Percentiles rank a stretch among this genome's conserved stretches.
phyloP scores from a whole-genome alignment of 805 yeast species.

The Sugiyamaella floridensis region DNA sequence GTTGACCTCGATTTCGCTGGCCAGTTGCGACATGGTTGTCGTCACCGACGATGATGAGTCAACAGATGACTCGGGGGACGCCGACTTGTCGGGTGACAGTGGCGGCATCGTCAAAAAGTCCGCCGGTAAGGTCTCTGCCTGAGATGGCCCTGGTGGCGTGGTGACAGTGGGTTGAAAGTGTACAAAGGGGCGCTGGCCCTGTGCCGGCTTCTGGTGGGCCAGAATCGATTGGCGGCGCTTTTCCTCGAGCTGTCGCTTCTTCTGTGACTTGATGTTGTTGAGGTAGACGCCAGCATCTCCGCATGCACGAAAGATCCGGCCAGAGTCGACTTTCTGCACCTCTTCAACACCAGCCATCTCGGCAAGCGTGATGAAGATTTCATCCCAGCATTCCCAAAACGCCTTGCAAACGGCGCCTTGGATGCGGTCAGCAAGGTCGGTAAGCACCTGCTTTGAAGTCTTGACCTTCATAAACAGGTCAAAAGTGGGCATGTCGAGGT shows the following conservation, averaged over 20 bases:
- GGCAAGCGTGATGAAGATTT: conserved; percentile 24
- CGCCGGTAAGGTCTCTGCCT: neutral
- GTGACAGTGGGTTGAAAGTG: neutral
- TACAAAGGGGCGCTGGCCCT: neutral
- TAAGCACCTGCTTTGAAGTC: conserved; percentile 20
- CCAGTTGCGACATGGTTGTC: neutral
- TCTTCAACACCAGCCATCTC: conserved; percentile 23
- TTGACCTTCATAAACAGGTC: conserved; percentile 19
- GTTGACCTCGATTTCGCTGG: conserved; percentile 1
- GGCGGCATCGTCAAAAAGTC: neutral
- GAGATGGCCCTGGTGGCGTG: neutral
- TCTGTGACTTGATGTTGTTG: conserved; percentile 19
- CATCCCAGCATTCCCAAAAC: conserved; percentile 32
- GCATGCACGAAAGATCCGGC: conserved; percentile 27
- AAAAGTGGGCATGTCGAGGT: conserved; percentile 11
- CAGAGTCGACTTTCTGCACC: conserved; percentile 23
- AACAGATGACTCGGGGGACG: conserved; percentile 3
- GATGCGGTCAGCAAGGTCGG: conserved; percentile 24
- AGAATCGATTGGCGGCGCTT: conserved; percentile 15
- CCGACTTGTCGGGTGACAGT: conserved; percentile 8
- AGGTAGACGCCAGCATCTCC: conserved; percentile 30
- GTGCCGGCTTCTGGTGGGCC: neutral
- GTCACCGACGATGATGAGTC: neutral
- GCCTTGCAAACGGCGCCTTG: conserved; percentile 29
- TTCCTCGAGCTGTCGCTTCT: conserved; percentile 18